A percentile compares a stretch with the other conserved stretches of the same genome.
phyloP scores from a whole-genome alignment of 306 rosid genomes.

The Abrus pulchellus region DNA sequence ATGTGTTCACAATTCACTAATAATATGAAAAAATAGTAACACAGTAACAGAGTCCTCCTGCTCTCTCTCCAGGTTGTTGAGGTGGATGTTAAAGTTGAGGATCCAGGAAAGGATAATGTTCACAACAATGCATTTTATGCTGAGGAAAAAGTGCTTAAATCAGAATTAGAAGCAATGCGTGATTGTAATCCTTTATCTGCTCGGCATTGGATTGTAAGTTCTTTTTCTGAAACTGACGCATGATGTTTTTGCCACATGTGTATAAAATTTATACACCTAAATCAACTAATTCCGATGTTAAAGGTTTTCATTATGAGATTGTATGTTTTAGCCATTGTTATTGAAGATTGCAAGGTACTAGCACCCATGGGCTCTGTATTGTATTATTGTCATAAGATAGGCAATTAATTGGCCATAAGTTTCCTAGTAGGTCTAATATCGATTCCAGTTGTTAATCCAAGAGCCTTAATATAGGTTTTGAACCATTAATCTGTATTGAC shows the following conservation, averaged over 20 bases:
- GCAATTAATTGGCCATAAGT: background rate
- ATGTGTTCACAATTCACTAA: background rate
- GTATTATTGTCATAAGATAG: background rate
- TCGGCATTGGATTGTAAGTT: conserved; percentile 80
- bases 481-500: background rate
- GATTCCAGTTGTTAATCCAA: background rate
- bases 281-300: background rate
- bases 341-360: background rate
- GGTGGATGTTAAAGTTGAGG: conserved; percentile 75
- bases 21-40: conserved; percentile 32
- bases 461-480: background rate
- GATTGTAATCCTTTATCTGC: conserved; percentile 76
- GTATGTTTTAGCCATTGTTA: background rate
- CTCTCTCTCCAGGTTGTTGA: conserved; percentile 64
- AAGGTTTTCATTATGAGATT: background rate
- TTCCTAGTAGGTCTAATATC: background rate
- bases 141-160: conserved; percentile 69
- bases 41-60: background rate
- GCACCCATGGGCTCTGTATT: too few relatives aligned
- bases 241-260: background rate
- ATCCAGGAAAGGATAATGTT: conserved; percentile 71
- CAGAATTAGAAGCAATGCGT: conserved; percentile 76
- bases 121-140: conserved; percentile 81
- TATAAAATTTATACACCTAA: background rate
- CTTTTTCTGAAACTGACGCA: background rate